These are phyloP conservation scores for Sporobolomyces phaffii DNA, from an alignment of 768 basidiomycete species.

Conservation along the genomic window DNA sequence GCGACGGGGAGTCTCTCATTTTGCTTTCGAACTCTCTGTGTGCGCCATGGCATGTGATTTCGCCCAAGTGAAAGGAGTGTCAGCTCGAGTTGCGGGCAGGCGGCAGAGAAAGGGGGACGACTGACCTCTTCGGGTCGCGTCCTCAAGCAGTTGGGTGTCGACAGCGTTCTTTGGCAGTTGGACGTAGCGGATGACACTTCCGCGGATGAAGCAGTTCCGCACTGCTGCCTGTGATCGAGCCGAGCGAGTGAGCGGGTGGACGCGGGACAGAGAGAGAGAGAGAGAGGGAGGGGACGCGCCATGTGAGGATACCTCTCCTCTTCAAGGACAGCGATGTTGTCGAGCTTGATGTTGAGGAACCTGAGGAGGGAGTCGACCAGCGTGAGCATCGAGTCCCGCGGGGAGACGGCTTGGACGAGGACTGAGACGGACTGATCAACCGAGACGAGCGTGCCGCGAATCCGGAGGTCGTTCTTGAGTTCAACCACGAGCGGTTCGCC, in stretches of 20 bases:
- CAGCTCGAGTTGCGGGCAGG: neutral
- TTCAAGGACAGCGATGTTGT: constrained; percentile 85
- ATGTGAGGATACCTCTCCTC: constrained; percentile 94
- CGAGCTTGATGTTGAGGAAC: constrained; percentile 91
- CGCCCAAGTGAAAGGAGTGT: too few species aligned
- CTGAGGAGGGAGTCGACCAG: too few species aligned
- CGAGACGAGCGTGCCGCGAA: constrained; percentile 89
- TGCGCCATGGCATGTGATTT: neutral
- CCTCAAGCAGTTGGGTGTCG: constrained; percentile 90
- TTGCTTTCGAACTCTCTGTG: constrained; percentile 12
- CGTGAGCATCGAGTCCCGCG: constrained; percentile 4
- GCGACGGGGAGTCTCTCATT: neutral
- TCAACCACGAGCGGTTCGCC: constrained; percentile 67
- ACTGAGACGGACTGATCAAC: constrained; percentile 72
- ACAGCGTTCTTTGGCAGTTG: constrained; percentile 86
- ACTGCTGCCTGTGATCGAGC: constrained; percentile 77
- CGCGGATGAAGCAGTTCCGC: constrained; percentile 97
- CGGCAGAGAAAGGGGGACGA: neutral
- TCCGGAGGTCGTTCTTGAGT: constrained; percentile 94
- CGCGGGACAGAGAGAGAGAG: too few species aligned
- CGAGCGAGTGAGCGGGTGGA: neutral
- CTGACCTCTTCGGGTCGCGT: constrained; percentile 88
- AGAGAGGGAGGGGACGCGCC: constrained; percentile 51
- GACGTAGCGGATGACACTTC: constrained; percentile 95
- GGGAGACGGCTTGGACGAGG: neutral